Evolutionary conservation across 2,329 filamentous ascomycete species (phyloP).

Genomic region (Colletotrichum sojae): DNA sequence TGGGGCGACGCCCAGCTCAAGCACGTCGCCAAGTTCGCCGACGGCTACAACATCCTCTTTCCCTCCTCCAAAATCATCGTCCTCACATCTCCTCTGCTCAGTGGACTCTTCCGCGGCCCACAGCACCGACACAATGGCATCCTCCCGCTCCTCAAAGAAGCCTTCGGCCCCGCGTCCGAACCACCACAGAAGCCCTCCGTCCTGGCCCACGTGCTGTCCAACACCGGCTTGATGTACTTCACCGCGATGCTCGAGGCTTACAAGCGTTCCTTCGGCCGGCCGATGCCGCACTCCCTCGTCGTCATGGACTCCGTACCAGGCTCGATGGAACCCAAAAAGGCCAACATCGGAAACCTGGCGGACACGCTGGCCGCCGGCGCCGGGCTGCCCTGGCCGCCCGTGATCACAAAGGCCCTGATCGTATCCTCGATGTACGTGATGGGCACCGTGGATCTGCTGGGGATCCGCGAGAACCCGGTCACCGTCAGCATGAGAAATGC

Average conservation of each 20-base stretch:
- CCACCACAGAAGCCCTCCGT: slow-evolving; percentile 49
- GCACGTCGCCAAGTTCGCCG: slow-evolving; percentile 69
- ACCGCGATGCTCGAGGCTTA: slow-evolving; percentile 65
- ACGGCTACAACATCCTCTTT: slow-evolving; percentile 65
- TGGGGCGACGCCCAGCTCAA: slow-evolving; percentile 71
- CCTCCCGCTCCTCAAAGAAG: slow-evolving; percentile 58
- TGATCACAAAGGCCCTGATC: slow-evolving; percentile 62
- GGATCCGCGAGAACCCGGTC: slow-evolving; percentile 18
- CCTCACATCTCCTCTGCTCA: slow-evolving; percentile 64
- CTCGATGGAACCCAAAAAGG: slow-evolving; percentile 47
- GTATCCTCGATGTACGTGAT: slow-evolving; percentile 56
- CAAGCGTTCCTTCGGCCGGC: slow-evolving; percentile 34
- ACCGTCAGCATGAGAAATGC: slow-evolving; percentile 5
- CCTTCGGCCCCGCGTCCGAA: slow-evolving; percentile 46
- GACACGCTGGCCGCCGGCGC: slow-evolving; percentile 66
- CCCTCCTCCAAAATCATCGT: slow-evolving; percentile 65
- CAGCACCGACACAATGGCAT: slow-evolving; percentile 60
- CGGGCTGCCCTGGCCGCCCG: slow-evolving; percentile 64
- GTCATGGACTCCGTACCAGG: slow-evolving; percentile 69
- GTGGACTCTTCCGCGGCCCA: slow-evolving; percentile 60
- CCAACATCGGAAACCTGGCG: slow-evolving; percentile 62
- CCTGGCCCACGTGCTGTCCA: slow-evolving; percentile 70
- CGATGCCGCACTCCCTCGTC: slow-evolving; percentile 62
- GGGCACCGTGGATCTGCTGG: slow-evolving; percentile 35
- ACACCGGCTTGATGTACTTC: slow-evolving; percentile 68